Evolutionary conservation across 1,139 yeast species (phyloP).

Genomic region (Sugiyamaella novakii): DNA sequence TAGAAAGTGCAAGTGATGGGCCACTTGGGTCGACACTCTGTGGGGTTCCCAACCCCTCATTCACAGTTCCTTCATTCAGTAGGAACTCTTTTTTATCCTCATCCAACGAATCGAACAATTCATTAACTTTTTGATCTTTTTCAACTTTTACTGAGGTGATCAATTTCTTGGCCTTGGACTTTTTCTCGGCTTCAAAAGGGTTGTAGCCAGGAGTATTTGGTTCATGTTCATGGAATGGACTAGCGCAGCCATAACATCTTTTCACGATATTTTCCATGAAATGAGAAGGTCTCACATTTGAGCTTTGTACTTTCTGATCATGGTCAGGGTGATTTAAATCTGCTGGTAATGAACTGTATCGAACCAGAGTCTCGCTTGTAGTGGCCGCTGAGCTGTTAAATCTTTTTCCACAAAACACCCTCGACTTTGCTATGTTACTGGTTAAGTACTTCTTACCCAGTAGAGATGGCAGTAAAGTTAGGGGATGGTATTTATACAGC

Average conservation of each 20-base stretch:
- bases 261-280: constrained; percentile 12
- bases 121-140: constrained; percentile 4
- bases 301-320: neutral
- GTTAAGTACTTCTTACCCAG: neutral
- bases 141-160: constrained; percentile 7
- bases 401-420: neutral
- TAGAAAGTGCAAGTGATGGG: constrained; percentile 12
- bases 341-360: neutral
- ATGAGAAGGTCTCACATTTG: constrained; percentile 11
- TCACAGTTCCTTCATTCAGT: constrained; percentile 24
- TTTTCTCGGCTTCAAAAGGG: constrained; percentile 20
- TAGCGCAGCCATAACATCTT: constrained; percentile 49
- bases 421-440: neutral
- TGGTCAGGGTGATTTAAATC: neutral
- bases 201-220: constrained; percentile 49
- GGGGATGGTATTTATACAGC: neutral
- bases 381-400: neutral
- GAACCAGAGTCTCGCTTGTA: neutral
- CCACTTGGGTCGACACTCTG: constrained; percentile 20
- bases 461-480: neutral
- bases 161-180: constrained; percentile 5
- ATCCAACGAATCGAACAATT: constrained; percentile 21
- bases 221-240: constrained; percentile 49
- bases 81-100: constrained; percentile 29
- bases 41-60: constrained; percentile 16